phyloP scores from a whole-genome alignment of 257 asterid species.

The Salvia hispanica region DNA sequence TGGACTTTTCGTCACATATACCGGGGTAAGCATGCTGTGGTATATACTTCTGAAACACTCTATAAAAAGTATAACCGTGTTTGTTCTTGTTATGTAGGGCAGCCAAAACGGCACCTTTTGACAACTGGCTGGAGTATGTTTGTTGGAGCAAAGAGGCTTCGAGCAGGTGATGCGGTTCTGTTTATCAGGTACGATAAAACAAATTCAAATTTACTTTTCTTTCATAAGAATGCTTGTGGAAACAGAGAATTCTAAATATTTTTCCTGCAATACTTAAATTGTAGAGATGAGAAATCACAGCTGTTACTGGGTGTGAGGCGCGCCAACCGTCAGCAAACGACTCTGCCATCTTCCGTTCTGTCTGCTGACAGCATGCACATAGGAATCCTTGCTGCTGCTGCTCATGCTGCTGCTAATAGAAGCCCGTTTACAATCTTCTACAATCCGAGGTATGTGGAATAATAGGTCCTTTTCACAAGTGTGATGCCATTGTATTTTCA shows the following conservation, averaged over 20 bases:
- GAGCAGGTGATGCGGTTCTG: slow-evolving; percentile 91
- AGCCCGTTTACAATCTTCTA: slow-evolving; percentile 84
- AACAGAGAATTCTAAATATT: no score
- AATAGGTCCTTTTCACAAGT: no score
- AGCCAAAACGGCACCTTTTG: slow-evolving; percentile 92
- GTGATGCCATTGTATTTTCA: no score
- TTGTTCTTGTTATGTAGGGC: no score
- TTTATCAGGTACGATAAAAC: slow-evolving; percentile 98
- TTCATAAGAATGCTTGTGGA: no score
- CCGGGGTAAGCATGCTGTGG: no score
- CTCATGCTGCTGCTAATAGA: slow-evolving; percentile 93
- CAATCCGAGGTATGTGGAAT: slow-evolving; percentile 69
- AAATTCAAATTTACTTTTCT: no score
- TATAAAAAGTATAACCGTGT: no score
- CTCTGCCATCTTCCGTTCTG: slow-evolving; percentile 89
- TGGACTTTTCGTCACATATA: slow-evolving; percentile 98
- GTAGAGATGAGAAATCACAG: slow-evolving; percentile 87
- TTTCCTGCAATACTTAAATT: no score
- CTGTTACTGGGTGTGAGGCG: slow-evolving; percentile 90
- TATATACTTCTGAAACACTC: no score
- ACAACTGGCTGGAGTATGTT: slow-evolving; percentile 99
- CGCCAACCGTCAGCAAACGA: slow-evolving; percentile 79
- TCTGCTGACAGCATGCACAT: slow-evolving; percentile 99
- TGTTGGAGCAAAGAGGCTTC: slow-evolving; percentile 89
- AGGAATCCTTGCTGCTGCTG: slow-evolving; percentile 98